Evolutionary conservation across 768 basidiomycete species (phyloP).

Genomic region (Cystobasidium tubakii): DNA sequence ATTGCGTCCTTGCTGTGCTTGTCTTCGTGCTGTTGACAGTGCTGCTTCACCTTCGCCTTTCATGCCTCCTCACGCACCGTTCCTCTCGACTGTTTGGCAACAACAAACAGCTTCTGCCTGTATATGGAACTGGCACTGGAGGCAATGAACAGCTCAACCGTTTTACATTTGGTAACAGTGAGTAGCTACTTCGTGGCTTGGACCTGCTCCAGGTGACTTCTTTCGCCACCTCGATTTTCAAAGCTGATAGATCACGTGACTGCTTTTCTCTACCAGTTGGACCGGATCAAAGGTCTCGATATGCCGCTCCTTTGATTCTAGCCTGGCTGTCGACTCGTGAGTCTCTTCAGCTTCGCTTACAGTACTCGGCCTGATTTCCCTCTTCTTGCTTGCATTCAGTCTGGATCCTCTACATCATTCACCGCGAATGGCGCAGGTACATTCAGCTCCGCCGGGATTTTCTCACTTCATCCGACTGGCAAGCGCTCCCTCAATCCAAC

Average conservation of each 20-base stretch:
- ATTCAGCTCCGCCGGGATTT: constrained; percentile 28
- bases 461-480: constrained; percentile 25
- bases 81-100: too few relatives aligned
- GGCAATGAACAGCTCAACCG: constrained; percentile 27
- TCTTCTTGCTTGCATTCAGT: neutral
- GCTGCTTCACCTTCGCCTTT: too few relatives aligned
- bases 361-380: neutral
- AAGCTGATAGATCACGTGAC: neutral
- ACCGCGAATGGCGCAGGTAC: constrained; percentile 16
- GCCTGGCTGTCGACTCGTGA: constrained; percentile 52
- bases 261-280: constrained; percentile 17
- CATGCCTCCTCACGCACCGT: too few relatives aligned
- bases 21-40: too few relatives aligned
- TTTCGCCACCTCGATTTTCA: constrained; percentile 70
- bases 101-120: constrained; percentile 25
- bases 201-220: neutral
- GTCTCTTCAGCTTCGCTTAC: neutral
- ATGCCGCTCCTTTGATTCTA: constrained; percentile 71
- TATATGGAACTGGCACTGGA: constrained; percentile 15
- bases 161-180: constrained; percentile 35
- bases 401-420: constrained; percentile 36
- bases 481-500: constrained; percentile 18
- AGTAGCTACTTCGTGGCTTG: neutral
- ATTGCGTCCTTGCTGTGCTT: neutral
- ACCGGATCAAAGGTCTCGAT: constrained; percentile 56